These are phyloP conservation scores for Achlya hypogyna DNA, from an alignment of 352 stramenopile species.

Conservation along the genomic window DNA sequence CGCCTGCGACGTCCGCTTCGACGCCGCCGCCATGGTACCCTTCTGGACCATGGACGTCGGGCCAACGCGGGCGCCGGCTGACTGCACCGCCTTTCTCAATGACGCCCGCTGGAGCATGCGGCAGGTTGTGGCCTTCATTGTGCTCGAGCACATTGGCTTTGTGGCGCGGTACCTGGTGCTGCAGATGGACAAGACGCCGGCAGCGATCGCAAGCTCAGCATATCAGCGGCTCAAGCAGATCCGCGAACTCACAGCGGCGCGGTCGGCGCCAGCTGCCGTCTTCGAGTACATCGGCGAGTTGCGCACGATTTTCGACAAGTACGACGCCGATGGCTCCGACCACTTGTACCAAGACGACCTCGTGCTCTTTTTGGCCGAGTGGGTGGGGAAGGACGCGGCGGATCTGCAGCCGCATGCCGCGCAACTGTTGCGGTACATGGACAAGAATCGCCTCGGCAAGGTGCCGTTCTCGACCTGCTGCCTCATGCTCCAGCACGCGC, in stretches of 20 bases:
- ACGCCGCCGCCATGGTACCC: constrained; percentile 55
- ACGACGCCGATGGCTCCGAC: constrained; percentile 54
- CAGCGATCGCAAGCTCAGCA: constrained; percentile 58
- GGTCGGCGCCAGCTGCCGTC: constrained; percentile 44
- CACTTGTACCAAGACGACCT: constrained; percentile 64
- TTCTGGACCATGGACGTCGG: constrained; percentile 49
- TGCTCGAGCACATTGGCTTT: constrained; percentile 75
- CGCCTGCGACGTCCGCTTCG: constrained; percentile 64
- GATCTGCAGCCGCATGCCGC: constrained; percentile 71
- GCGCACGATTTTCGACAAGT: constrained; percentile 71
- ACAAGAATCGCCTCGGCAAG: constrained; percentile 73
- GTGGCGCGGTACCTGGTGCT: constrained; percentile 75
- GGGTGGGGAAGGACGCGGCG: constrained; percentile 74
- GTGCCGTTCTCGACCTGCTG: constrained; percentile 81
- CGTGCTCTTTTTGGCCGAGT: constrained; percentile 65
- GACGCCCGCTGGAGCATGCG: constrained; percentile 46
- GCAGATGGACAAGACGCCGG: constrained; percentile 67
- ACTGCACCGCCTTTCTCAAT: constrained; percentile 38
- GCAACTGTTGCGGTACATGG: constrained; percentile 84
- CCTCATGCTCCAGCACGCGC: constrained; percentile 83
- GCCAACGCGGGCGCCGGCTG: constrained; percentile 26
- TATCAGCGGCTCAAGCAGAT: constrained; percentile 80
- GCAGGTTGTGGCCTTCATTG: constrained; percentile 72
- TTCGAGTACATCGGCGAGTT: constrained; percentile 80
- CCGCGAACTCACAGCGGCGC: constrained; percentile 54